phyloP scores from a whole-genome alignment of 2,329 filamentous ascomycete genomes.

The Pyricularia pennisetigena region DNA sequence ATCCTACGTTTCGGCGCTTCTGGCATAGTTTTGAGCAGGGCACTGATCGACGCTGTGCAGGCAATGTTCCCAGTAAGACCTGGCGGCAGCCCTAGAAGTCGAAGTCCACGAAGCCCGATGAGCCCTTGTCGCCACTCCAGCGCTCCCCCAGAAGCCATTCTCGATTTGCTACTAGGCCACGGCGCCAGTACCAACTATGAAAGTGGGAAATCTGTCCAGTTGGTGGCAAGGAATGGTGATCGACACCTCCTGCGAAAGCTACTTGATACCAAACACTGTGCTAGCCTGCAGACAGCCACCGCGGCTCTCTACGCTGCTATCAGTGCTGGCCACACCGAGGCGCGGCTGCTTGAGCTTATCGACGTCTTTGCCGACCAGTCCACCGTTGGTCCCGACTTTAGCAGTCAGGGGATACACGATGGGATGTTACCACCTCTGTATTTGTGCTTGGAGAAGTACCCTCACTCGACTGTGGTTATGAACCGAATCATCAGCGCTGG shows the following conservation, averaged over 20 bases:
- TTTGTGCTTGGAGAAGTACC: conserved; percentile 42
- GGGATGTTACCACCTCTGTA: conserved; percentile 42
- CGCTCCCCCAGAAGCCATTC: conserved; percentile 11
- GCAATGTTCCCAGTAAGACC: conserved; percentile 18
- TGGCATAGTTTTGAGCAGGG: conserved; percentile 33
- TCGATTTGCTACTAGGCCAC: conserved; percentile 28
- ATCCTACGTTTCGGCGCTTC: conserved; percentile 33
- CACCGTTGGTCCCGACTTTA: conserved; percentile 11
- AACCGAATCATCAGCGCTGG: conserved; percentile 44
- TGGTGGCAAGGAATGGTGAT: conserved; percentile 42
- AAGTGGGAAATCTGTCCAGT: conserved; percentile 41
- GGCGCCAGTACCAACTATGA: conserved; percentile 37
- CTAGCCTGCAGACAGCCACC: conserved; percentile 35
- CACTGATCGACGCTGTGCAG: conserved; percentile 41
- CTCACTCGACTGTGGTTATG: conserved; percentile 40
- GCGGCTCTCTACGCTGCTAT: conserved; percentile 49
- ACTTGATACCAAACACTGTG: conserved; percentile 34
- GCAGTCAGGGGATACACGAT: conserved; percentile 7
- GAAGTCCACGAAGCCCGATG: conserved; percentile 19
- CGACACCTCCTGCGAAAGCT: conserved; percentile 37
- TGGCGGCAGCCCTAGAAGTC: conserved; percentile 26
- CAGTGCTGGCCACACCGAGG: conserved; percentile 33
- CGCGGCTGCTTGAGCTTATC: conserved; percentile 39
- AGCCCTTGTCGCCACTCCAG: conserved; percentile 3
- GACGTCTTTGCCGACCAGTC: conserved; percentile 33